Evolutionary conservation across 2,329 filamentous ascomycete genomes (phyloP), one percentile per base, ranked within the genome.

Genomic region (Colletotrichum endophyticum): DNA sequence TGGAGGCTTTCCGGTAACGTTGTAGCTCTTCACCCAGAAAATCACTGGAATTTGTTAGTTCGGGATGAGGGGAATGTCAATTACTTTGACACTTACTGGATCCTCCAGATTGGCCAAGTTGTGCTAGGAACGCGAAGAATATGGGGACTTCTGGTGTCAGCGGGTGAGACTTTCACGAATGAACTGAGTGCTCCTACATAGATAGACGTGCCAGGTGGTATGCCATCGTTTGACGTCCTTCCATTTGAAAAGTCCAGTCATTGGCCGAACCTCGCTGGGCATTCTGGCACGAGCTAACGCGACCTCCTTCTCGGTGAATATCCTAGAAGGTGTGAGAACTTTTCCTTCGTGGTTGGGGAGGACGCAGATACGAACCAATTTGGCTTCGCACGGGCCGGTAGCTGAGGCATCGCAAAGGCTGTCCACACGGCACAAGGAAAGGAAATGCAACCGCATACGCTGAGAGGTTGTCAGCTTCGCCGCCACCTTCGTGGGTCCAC

Each of bases 181-280:
- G 8, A 28, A 6, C 19, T 15, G 1, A 25, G 16, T 22, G 12
- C 12, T 19, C 79, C 57, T 73, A 81, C 78, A 82, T 5, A 82
- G 70, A 30, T 80, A 82, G 2, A 81, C 81, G 30, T 81, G 80
- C 81, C 81, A 82, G 16, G 81, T 82, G 16, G 75, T 78, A 73
- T 82, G 80, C 81, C 81, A 82, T 12, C 80, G 79, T 63, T 79
- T 80, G 9, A 82, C 78, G 32, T 81, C 81, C 56, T 81, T 81
- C 81, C 81, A 82, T 59, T 80, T 81, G 74, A 82, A 82, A 5
- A 82, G 70, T 1, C 81, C 81, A 2, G 81, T 81, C 7, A 79
- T 61, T 0, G 78, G 76, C 39, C 78, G 81, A 11, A 27, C 66
- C 61, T 82, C 81, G 8, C 68, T 78, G 0, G 80, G 80, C 80